Base-by-base conservation (phyloP, 1,284 basidiomycete genomes). In the Apiotrichum veenhuisii region DNA sequence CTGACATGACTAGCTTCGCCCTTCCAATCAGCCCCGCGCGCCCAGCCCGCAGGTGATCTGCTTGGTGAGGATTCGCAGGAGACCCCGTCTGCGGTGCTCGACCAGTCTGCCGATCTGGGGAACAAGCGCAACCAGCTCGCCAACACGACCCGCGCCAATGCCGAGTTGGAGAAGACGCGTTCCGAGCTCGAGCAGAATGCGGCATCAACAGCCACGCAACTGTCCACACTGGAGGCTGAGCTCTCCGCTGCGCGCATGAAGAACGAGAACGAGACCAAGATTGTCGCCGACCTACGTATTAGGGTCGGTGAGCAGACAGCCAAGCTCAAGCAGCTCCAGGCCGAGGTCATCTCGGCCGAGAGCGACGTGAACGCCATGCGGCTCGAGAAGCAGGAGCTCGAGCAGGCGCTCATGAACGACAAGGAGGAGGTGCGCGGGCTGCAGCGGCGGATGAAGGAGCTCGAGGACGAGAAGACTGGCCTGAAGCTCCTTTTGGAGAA, bases 381-480 rank as follows among this genome's bases (percentile, higher is more conserved):
- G 36, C 85, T 92, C 22, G 94, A 98, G 78, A 96, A 95, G 79
- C 82, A 87, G 26, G 95, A 98, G 77, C 81, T 97, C 14, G 94
- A 97, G 73, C 91, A 93, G 33, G 78, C 83, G 0, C 82, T 96
- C 54, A 75, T 99, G 64, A 82, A 88, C 34, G 96, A 98, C 75
- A 97, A 96, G 77, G 96, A 99, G 74, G 94, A 98, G 60, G 85
- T 91, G 2, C 82, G 95, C 41, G 89, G 87, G 30, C 78, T 97
- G 59, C 88, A 97, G 70, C 85, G 85, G 65, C 85, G 84, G 69
- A 91, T 98, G 87, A 82, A 85, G 25, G 91, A 94, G 70, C 82
- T 87, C 18, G 85, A 87, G 26, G 82, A 85, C 57, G 85, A 93
- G 75, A 87, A 87, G 43, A 84, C 87, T 45, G 74, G 78, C 10